These are phyloP conservation scores for Gomphus bonarii DNA, from an alignment of 1,284 basidiomycete species.

Conservation along the genomic window DNA sequence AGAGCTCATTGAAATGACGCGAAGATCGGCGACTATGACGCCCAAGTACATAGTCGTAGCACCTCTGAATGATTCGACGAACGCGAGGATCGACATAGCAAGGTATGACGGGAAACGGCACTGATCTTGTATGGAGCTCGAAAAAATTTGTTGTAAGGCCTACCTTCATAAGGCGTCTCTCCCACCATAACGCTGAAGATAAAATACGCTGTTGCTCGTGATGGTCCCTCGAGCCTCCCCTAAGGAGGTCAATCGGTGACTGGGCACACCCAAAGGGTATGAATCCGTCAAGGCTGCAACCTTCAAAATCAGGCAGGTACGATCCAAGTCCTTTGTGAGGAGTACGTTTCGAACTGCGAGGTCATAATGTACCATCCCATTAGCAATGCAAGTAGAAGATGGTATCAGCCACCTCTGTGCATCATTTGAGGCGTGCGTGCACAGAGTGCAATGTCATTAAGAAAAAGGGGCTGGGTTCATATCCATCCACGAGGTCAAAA, in stretches of 20 bases:
- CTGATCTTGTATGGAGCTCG: neutral
- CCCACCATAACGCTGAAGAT: neutral
- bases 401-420: neutral
- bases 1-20: neutral
- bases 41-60: neutral
- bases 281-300: neutral
- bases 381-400: neutral
- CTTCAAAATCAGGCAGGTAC: neutral
- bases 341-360: neutral
- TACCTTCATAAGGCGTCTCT: neutral
- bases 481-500: too few species aligned
- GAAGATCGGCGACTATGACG: neutral
- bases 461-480: too few species aligned
- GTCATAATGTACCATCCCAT: neutral
- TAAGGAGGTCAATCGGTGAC: neutral
- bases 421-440: too few species aligned
- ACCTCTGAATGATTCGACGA: neutral
- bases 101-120: neutral
- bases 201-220: neutral
- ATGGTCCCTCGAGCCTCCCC: neutral
- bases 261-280: neutral
- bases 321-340: too few species aligned
- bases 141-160: neutral
- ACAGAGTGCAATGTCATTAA: too few species aligned
- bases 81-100: neutral